Conservation (phyloP, 352 stramenopile genomes). For the Pythium aristosporum region DNA sequence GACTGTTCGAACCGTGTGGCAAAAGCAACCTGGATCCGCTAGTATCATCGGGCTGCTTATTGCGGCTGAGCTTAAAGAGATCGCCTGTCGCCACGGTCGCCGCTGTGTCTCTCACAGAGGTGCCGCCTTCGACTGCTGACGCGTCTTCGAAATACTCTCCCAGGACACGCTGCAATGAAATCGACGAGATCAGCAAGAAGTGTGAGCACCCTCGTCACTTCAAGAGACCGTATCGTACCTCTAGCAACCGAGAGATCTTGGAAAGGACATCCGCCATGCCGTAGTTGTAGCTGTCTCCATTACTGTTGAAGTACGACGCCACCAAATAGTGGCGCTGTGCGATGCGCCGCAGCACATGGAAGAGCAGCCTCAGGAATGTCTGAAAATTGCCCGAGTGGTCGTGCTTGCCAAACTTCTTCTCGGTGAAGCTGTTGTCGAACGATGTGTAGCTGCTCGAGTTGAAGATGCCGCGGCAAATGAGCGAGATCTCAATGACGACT, state of each 20-base stretch:
- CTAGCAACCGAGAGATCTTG: constrained; percentile 58
- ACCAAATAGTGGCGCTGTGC: constrained; percentile 70
- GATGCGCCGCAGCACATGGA: constrained; percentile 63
- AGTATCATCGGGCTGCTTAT: constrained; percentile 41
- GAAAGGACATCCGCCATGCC: constrained; percentile 64
- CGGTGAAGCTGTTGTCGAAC: constrained; percentile 71
- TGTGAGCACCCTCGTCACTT: no score
- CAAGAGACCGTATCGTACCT: constrained; percentile 32
- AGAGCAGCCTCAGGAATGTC: constrained; percentile 64
- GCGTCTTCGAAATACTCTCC: constrained; percentile 58
- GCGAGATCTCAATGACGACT: constrained; percentile 59
- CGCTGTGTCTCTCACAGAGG: constrained; percentile 26
- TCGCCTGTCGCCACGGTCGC: constrained; percentile 21
- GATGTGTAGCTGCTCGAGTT: constrained; percentile 76
- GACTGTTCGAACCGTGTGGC: constrained; percentile 26
- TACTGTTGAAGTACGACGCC: constrained; percentile 56
- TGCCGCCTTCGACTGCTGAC: background rate
- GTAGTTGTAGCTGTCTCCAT: constrained; percentile 67
- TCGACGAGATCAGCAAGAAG: background rate
- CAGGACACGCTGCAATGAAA: constrained; percentile 43
- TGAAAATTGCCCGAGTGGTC: constrained; percentile 67
- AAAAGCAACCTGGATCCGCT: constrained; percentile 24
- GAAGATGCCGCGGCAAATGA: constrained; percentile 72
- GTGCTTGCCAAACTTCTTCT: constrained; percentile 69
- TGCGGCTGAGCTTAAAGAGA: constrained; percentile 66